phyloP scores from a whole-genome alignment of 1,284 basidiomycete genomes.

The Boletus nobilissimus region DNA sequence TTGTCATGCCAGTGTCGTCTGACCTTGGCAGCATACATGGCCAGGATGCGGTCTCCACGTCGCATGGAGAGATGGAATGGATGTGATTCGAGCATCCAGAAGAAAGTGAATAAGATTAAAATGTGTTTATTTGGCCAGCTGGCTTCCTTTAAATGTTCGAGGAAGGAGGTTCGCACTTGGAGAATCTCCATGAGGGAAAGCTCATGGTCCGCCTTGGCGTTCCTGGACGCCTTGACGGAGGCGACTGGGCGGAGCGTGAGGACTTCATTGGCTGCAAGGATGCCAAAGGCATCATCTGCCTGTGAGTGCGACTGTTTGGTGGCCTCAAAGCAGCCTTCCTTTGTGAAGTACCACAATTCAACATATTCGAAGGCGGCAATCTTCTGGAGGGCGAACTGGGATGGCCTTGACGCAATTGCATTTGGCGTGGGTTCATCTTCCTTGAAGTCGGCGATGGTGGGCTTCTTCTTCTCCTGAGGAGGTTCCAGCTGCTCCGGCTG shows the following conservation, averaged over 20 bases:
- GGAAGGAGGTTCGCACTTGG: not conserved
- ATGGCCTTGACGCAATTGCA: not conserved
- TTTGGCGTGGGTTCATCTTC: not conserved
- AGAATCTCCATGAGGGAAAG: not conserved
- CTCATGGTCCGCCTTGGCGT: not conserved
- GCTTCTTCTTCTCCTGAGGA: too few species aligned
- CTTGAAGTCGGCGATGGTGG: too few species aligned
- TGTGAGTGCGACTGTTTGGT: not conserved
- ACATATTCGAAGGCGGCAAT: not conserved
- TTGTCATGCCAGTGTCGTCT: not conserved
- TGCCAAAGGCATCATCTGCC: not conserved
- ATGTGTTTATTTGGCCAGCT: not conserved
- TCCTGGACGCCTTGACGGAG: not conserved
- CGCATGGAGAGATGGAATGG: not conserved
- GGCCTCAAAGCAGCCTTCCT: not conserved
- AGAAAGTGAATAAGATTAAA: not conserved
- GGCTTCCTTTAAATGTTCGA: not conserved
- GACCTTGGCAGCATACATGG: not conserved
- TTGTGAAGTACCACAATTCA: conserved; percentile 14
- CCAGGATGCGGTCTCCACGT: not conserved
- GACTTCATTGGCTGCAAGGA: not conserved
- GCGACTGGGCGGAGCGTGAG: not conserved
- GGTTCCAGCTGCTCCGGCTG: too few species aligned
- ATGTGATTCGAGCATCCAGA: not conserved
- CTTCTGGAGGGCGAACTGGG: not conserved